Base-by-base conservation (phyloP, 306 rosid species). In the Prunus fruticosa region DNA sequence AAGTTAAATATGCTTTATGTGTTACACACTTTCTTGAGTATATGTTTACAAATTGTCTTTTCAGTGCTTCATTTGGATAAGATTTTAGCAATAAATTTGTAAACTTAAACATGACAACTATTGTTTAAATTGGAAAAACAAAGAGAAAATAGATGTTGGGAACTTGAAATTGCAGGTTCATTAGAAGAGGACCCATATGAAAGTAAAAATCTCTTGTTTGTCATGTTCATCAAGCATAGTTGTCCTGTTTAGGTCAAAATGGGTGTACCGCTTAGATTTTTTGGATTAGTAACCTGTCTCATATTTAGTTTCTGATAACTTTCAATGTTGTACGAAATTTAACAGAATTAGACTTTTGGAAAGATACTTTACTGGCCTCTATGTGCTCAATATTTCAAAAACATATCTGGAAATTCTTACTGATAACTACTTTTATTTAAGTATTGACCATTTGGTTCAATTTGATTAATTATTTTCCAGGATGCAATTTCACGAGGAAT, bases 401-500 rank as follows among this genome's bases (percentile, higher is more conserved):
- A 54, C 12, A 8, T 53, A 32, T n/a, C 2, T 52, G 11, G n/a
- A 53, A 53, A 20, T 12, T 41, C 34, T 32, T 11, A 18, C 50
- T 57, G 66, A 81, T 8, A 22, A n/a, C 64, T 63, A 43, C 71
- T 60, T 66, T 60, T 57, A 53, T 38, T 61, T 64, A 57, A 47
- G 78, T 15, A 56, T 76, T 86, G 66, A 85, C 51, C 71, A 12
- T 68, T 71, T 79, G 62, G 45, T 84, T 65, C 57, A 69, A 28
- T 67, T 69, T 80, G 46, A 57, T 85, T 53, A 71, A 83, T 71
- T 67, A 79, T 79, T 72, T 86, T 82, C 65, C 95, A 92, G 98
- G 92, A 87, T 88, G 96, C 96, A 30, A 80, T 90, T 83, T 90
- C 97, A 45, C 91, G 80, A 68, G 98, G 98, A 73, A 90, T 95